Evolutionary conservation across 441 rosid species (phyloP).

Genomic region (Corymbia citriodora): DNA sequence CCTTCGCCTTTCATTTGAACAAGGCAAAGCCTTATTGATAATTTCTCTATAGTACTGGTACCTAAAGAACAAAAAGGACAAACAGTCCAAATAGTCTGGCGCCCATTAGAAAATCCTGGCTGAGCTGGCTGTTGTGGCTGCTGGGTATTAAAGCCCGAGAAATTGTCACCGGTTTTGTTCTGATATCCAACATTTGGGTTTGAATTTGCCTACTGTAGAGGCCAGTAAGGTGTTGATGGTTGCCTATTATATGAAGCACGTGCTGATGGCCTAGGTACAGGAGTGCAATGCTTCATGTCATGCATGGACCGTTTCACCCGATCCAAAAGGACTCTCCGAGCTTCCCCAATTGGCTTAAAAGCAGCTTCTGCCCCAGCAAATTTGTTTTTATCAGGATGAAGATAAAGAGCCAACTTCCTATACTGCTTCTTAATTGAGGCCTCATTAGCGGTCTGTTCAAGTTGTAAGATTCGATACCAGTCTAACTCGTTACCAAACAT

Average conservation of each 20-base stretch:
- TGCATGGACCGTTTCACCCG: constrained; percentile 44
- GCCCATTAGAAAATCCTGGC: constrained; percentile 23
- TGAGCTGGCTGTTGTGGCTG: constrained; percentile 34
- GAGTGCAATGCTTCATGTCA: constrained; percentile 44
- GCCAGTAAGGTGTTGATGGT: constrained; percentile 33
- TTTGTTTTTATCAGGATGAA: constrained; percentile 93
- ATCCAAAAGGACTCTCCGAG: constrained; percentile 76
- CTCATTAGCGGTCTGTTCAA: constrained; percentile 61
- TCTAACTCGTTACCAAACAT: constrained; percentile 60
- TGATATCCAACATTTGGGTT: constrained; percentile 15
- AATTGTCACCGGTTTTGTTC: constrained; percentile 8
- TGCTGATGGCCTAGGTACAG: not conserved
- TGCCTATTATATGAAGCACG: constrained; percentile 13
- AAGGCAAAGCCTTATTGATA: constrained; percentile 29
- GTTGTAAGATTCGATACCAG: constrained; percentile 87
- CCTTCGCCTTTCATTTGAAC: constrained; percentile 36
- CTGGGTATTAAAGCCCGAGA: constrained; percentile 22
- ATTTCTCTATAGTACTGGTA: constrained; percentile 36
- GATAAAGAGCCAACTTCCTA: constrained; percentile 71
- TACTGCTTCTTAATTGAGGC: constrained; percentile 78
- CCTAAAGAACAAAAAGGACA: constrained; percentile 56
- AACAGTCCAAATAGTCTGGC: constrained; percentile 50
- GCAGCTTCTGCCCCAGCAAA: constrained; percentile 96
- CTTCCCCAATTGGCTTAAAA: constrained; percentile 82
- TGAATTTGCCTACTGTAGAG: constrained; percentile 23